A percentile compares a stretch with the other conserved stretches of the same genome.
Conservation (phyloP, 192 early-diverging fungal genomes). For the Coemansia sp. region DNA sequence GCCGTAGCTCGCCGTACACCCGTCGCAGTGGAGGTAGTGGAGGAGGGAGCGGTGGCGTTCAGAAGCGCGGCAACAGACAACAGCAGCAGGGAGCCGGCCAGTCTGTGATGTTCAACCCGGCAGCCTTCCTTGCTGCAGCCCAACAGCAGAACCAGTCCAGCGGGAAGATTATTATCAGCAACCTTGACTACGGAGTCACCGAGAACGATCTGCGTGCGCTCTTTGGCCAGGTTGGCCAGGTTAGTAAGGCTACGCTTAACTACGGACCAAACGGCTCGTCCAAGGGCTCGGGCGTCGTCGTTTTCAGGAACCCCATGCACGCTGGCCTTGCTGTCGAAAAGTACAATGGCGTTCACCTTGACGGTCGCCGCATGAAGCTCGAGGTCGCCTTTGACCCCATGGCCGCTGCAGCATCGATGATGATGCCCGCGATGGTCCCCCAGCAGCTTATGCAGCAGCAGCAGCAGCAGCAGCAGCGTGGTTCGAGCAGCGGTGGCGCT, state of each 20-base stretch:
- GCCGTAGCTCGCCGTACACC: slow-evolving; percentile 47
- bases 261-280: slow-evolving; percentile 44
- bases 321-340: slow-evolving; percentile 30
- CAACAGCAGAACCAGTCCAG: slow-evolving; percentile 33
- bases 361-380: slow-evolving; percentile 43
- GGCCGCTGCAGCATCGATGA: slow-evolving; percentile 23
- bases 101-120: slow-evolving; percentile 46
- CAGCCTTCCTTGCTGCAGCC: slow-evolving; percentile 27
- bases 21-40: slow-evolving; percentile 27
- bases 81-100: slow-evolving; percentile 5
- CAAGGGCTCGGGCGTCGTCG: slow-evolving; percentile 41
- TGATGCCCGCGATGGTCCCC: slow-evolving; percentile 38
- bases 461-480: slow-evolving; percentile 5
- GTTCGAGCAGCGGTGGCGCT: slow-evolving; percentile 1
- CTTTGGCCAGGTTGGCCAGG: slow-evolving; percentile 42
- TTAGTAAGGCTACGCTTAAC: slow-evolving; percentile 31
- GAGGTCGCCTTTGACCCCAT: slow-evolving; percentile 31
- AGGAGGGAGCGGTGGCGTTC: not conserved
- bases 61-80: slow-evolving; percentile 37
- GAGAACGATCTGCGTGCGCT: slow-evolving; percentile 43
- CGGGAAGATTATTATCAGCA: slow-evolving; percentile 47
- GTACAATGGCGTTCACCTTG: slow-evolving; percentile 46
- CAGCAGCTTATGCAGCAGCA: slow-evolving; percentile 15
- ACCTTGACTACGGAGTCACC: slow-evolving; percentile 50
- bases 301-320: slow-evolving; percentile 39